These are phyloP conservation scores for Starmerella kuoi DNA, from an alignment of 805 yeast species.

Conservation along the genomic window DNA sequence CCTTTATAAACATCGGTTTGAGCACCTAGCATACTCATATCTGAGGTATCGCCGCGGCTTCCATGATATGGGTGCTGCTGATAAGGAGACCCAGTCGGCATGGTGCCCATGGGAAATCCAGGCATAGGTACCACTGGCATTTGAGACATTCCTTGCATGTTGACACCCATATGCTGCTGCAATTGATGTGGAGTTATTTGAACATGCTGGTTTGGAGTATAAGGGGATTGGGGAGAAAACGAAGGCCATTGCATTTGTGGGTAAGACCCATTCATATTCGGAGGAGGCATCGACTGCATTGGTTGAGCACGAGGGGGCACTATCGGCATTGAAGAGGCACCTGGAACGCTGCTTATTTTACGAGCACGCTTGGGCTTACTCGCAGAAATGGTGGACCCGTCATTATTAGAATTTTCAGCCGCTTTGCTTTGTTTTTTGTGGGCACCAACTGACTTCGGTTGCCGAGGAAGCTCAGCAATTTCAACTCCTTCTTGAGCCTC, in stretches of 20 bases:
- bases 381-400: too few relatives aligned
- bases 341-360: slow-evolving; percentile 15
- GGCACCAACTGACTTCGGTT: slow-evolving; percentile 43
- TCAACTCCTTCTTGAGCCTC: slow-evolving; percentile 27
- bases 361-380: slow-evolving; percentile 18
- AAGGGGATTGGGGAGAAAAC: slow-evolving; percentile 14
- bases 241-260: slow-evolving; percentile 9
- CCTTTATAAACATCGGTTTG: neutral
- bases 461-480: slow-evolving; percentile 32
- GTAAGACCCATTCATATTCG: slow-evolving; percentile 1
- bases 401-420: neutral
- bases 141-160: slow-evolving; percentile 6
- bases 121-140: slow-evolving; percentile 9
- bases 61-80: slow-evolving; percentile 6
- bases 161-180: slow-evolving; percentile 4
- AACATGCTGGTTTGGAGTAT: slow-evolving; percentile 5
- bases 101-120: slow-evolving; percentile 5
- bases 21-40: neutral
- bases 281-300: slow-evolving; percentile 18
- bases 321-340: neutral
- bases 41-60: neutral
- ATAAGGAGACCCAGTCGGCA: slow-evolving; percentile 8
- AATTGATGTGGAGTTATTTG: slow-evolving; percentile 6
- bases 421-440: slow-evolving; percentile 26
- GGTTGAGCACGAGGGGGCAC: slow-evolving; percentile 15